Base-by-base conservation (phyloP, 768 basidiomycete species). In the Sporobolomyces phaffii region DNA sequence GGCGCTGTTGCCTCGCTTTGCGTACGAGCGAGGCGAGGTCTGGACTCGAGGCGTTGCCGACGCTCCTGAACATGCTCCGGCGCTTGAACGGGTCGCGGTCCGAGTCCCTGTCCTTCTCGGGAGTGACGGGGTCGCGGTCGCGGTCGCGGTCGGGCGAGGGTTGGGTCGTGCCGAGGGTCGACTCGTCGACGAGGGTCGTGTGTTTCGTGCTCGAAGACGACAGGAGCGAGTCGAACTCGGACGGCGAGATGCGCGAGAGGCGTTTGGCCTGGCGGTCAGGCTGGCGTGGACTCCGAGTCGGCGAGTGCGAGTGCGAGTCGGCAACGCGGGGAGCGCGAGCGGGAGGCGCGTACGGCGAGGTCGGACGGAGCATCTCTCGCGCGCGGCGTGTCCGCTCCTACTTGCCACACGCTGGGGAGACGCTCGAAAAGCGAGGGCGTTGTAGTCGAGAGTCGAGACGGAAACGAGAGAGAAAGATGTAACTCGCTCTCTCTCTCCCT, bases 41-140 rank as follows among this genome's bases (percentile, higher is more conserved):
- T 31, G 92, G 93, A 75, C 88, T 91, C 73, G 88, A 90, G 38
- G 91, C 88, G 11, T 90, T 93, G 47, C 91, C 92, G 15, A 88
- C 83, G 24, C 89, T 87, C 63, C 92, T 83, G 77, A 91, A 92
- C 80, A 96, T 84, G 69, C 61, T 60, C 34, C 52, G 29, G 2
- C 56, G 41, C 38, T 57, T 45, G 54, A 51, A 56, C 20, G 31
- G 10, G 7, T 52, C 50, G 15, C 33, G 26, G 10, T 41, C 54
- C 7, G 8, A 14, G 8, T 43, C 54, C 20, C 29, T 7, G 48
- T 8, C 36, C 6, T n/a, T 44, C 22, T 64, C 45, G 11, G 62
- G 62, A 13, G 62, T 57, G 17, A 54, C 20, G 15, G 52, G 62
- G 5, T 18, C 13, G 38, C 36, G 13, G 15, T n/a, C 1, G 18